These are phyloP conservation scores for Tremella yokohamensis DNA, from an alignment of 768 basidiomycete species.

Conservation along the genomic window DNA sequence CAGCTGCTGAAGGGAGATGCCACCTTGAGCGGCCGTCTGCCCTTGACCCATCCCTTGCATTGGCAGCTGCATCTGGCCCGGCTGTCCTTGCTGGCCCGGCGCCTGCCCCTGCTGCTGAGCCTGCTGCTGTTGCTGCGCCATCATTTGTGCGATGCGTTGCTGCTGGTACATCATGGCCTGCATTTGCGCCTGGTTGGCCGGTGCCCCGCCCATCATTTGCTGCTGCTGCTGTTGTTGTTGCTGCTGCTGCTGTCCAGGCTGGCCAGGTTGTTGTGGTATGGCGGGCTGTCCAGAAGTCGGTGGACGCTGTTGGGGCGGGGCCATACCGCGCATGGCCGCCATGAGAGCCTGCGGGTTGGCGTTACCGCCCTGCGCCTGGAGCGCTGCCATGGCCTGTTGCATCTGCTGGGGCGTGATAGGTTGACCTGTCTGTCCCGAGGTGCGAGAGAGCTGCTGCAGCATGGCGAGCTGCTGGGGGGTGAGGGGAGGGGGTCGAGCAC, in stretches of 20 bases:
- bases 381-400: slow-evolving; percentile 22
- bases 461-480: slow-evolving; percentile 27
- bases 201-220: neutral
- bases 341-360: slow-evolving; percentile 11
- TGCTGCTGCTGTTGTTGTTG: slow-evolving; percentile 6
- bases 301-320: slow-evolving; percentile 5
- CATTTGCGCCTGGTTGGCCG: slow-evolving; percentile 6
- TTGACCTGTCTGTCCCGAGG: slow-evolving; percentile 14
- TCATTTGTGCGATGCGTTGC: slow-evolving; percentile 3
- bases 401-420: slow-evolving; percentile 29
- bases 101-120: neutral
- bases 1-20: slow-evolving; percentile 5
- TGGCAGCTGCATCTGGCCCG: slow-evolving; percentile 10
- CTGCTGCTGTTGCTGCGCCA: slow-evolving; percentile 11
- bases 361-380: slow-evolving; percentile 21
- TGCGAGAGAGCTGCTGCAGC: slow-evolving; percentile 30
- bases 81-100: slow-evolving; percentile 12
- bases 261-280: slow-evolving; percentile 3
- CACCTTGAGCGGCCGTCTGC: neutral
- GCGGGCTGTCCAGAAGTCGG: slow-evolving; percentile 3
- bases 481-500: slow-evolving; percentile 11
- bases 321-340: slow-evolving; percentile 21
- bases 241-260: neutral
- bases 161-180: neutral
- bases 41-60: neutral